A percentile compares a stretch with the other conserved stretches of the same genome.
phyloP scores from a whole-genome alignment of 495 filamentous ascomycete species.

The Tetracladium setigerum region DNA sequence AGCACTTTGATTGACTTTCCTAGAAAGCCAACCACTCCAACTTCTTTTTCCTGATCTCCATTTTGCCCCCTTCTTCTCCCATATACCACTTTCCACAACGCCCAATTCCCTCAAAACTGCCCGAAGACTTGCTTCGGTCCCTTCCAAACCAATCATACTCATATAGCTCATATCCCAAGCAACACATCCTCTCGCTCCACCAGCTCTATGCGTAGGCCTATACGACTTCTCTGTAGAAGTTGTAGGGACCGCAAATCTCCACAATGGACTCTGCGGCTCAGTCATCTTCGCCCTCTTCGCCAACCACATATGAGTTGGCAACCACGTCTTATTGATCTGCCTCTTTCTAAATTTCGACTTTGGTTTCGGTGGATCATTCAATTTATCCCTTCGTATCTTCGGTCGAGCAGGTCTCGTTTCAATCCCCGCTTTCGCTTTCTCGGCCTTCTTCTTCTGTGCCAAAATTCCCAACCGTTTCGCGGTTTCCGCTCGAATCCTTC shows the following conservation, averaged over 20 bases:
- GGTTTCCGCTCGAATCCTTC: constrained; percentile 75
- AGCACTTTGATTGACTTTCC: constrained; percentile 43
- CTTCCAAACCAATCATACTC: constrained; percentile 74
- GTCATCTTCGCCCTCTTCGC: constrained; percentile 89
- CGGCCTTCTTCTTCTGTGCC: constrained; percentile 46
- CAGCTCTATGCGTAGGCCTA: constrained; percentile 78
- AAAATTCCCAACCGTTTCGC: constrained; percentile 64
- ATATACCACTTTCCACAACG: constrained; percentile 47
- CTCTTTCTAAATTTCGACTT: constrained; percentile 75
- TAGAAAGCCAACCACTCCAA: constrained; percentile 58
- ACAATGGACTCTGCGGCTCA: constrained; percentile 65
- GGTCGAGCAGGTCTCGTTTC: constrained; percentile 31
- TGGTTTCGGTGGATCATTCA: constrained; percentile 58
- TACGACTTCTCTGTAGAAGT: constrained; percentile 86
- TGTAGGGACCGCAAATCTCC: constrained; percentile 81
- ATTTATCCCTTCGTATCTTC: constrained; percentile 61
- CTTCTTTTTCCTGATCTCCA: constrained; percentile 69
- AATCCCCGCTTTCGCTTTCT: constrained; percentile 36
- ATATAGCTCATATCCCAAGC: constrained; percentile 97
- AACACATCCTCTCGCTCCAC: constrained; percentile 50
- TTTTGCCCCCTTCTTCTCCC: constrained; percentile 55
- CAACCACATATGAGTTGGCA: constrained; percentile 92
- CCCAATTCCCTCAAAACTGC: constrained; percentile 57
- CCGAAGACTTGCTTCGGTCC: constrained; percentile 51
- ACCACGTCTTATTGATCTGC: constrained; percentile 83